These are phyloP conservation scores for Epichloe brachyelytri DNA, from an alignment of 2,329 filamentous ascomycete genomes.

Conservation along the genomic window DNA sequence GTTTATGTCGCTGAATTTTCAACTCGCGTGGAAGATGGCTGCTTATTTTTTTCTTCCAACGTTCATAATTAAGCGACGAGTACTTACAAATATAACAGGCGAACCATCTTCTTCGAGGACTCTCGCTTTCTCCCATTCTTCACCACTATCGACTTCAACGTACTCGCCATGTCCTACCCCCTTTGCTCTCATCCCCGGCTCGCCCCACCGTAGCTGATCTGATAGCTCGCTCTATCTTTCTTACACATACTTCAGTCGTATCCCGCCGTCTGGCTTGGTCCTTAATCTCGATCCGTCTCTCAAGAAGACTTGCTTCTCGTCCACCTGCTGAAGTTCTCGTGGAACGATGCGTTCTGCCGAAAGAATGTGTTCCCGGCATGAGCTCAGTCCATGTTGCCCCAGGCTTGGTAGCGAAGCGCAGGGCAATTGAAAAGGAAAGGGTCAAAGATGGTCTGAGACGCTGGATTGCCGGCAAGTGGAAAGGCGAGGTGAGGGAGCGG, in stretches of 20 bases:
- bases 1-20: background rate
- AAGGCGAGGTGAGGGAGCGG: slow-evolving; percentile 35
- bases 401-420: slow-evolving; percentile 46
- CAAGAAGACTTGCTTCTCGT: slow-evolving; percentile 45
- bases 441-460: slow-evolving; percentile 53
- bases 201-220: slow-evolving; percentile 50
- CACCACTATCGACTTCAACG: slow-evolving; percentile 48
- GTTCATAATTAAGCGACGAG: background rate
- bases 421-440: slow-evolving; percentile 51
- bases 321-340: slow-evolving; percentile 49
- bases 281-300: slow-evolving; percentile 52
- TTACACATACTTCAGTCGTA: slow-evolving; percentile 52
- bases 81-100: slow-evolving; percentile 29
- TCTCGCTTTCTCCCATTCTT: slow-evolving; percentile 53
- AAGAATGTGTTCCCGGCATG: slow-evolving; percentile 44
- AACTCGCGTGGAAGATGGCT: background rate
- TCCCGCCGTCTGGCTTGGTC: slow-evolving; percentile 51
- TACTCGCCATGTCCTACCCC: slow-evolving; percentile 39
- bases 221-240: slow-evolving; percentile 50
- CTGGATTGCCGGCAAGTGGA: slow-evolving; percentile 51
- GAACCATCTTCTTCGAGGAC: slow-evolving; percentile 46
- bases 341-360: slow-evolving; percentile 49
- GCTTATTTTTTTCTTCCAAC: too few species aligned
- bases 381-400: slow-evolving; percentile 36
- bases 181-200: slow-evolving; percentile 41